These are phyloP conservation scores for Cardamine resedifolia DNA, from an alignment of 345 rosid species.

Conservation along the genomic window DNA sequence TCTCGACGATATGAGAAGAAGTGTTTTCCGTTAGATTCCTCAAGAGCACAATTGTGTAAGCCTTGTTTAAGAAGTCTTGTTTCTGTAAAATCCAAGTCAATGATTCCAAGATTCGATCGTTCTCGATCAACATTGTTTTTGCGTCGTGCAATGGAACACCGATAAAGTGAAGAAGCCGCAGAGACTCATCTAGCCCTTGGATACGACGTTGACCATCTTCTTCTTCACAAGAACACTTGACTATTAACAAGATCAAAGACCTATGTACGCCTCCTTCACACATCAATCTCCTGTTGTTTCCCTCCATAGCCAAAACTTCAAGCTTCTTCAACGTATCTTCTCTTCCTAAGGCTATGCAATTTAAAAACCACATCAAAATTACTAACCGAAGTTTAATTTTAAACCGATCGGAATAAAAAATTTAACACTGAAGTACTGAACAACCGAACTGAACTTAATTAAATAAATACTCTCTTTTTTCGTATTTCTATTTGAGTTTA, in stretches of 20 bases:
- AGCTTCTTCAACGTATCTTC: conserved; percentile 40
- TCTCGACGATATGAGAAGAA: conserved; percentile 42
- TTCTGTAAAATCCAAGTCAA: conserved; percentile 54
- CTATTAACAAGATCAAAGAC: conserved; percentile 42
- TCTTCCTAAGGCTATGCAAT: conserved; percentile 21
- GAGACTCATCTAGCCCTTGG: conserved; percentile 51
- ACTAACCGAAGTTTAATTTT: background rate
- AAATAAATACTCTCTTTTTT: no score
- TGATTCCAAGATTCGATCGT: conserved; percentile 44
- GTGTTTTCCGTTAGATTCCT: conserved; percentile 42
- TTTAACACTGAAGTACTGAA: background rate
- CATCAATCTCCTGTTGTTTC: conserved; percentile 56
- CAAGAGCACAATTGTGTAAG: conserved; percentile 45
- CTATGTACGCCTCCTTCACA: conserved; percentile 49
- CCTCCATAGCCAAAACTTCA: conserved; percentile 50
- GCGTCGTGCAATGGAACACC: conserved; percentile 43
- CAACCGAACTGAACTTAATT: background rate
- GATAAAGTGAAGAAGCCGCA: conserved; percentile 46
- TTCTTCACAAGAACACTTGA: conserved; percentile 32
- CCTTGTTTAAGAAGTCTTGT: conserved; percentile 39
- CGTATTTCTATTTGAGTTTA: background rate
- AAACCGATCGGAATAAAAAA: background rate
- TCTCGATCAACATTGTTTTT: conserved; percentile 36
- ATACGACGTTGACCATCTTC: conserved; percentile 11
- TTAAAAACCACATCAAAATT: background rate